Evolutionary conservation across 352 stramenopile species (phyloP), one percentile per base, ranked within the genome.

Genomic region (Thalassiosira sp.): DNA sequence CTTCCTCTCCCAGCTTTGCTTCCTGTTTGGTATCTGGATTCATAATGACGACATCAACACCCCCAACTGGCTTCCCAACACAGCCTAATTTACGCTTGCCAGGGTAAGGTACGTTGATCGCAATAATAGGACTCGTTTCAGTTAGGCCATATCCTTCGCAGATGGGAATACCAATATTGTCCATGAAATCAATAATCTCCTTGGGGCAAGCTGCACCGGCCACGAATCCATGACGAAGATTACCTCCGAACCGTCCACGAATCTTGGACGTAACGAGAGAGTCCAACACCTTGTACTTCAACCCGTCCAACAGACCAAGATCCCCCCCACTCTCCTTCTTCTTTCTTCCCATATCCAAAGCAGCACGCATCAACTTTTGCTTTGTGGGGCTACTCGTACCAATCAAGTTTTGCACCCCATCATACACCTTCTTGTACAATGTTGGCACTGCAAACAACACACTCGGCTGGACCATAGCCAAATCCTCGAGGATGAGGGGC

Each of bases 391-490:
- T 83, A 46, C 61, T 74, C 0, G 43, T 67, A 2, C 57, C 60
- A 59, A 85, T 89, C 45, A 85, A 76, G 48, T 88, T 84, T 40
- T 84, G 62, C 13, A 89, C 80, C 25, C 82, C 79, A 69, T 91
- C 85, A 58, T 87, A 89, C 10, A 91, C 72, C 3, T 79, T 77
- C 66, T 94, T 94, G 74, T 92, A 94, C 15, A 94, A 77, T n/a
- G 82, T 84, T 16, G 89, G 89, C 5, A 94, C 89, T 22, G 85
- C 75, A 67, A 91, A 92, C 2, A 94, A 66, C 3, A 90, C 42
- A 18, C 82, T 90, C 1, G 89, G 89, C 37, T 90, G 79, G 5
- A 93, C 81, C 69, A 90, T 77, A 6, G 61, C 45, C 68, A 90
- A 62, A 43, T 85, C 81, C 22, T 85, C 81, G 22, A 87, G 40